These are phyloP conservation scores for Axilococcus clingmanii DNA, from an alignment of 139 green algal species.

Conservation along the genomic window DNA sequence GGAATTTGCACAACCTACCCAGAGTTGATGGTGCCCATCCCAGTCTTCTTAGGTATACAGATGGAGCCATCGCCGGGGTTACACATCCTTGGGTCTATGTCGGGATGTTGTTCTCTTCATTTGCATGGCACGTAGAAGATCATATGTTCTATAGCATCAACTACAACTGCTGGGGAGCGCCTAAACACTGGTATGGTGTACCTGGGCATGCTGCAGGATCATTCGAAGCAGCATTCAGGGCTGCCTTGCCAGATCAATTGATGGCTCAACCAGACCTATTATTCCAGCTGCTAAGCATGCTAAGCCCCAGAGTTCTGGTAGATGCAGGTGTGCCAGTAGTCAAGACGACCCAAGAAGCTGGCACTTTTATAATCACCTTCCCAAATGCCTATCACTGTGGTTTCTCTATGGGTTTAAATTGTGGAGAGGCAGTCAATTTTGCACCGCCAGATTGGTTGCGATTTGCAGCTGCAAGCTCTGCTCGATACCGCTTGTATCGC, in stretches of 20 bases:
- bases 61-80: conserved; percentile 39
- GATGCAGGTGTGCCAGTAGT: conserved; percentile 41
- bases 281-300: conserved; percentile 69
- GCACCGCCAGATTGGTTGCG: conserved; percentile 74
- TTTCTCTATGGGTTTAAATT: conserved; percentile 63
- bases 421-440: conserved; percentile 68
- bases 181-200: conserved; percentile 63
- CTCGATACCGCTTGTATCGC: conserved; percentile 34
- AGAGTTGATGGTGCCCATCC: conserved; percentile 27
- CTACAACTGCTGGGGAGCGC: conserved; percentile 73
- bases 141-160: conserved; percentile 89
- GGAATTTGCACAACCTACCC: conserved; percentile 17
- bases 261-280: conserved; percentile 60
- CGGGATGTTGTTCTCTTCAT: conserved; percentile 64
- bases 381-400: conserved; percentile 62
- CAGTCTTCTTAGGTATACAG: conserved; percentile 54
- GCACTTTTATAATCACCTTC: conserved; percentile 79
- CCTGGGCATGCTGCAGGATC: conserved; percentile 40
- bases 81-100: conserved; percentile 43
- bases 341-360: conserved; percentile 32
- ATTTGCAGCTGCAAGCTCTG: conserved; percentile 24
- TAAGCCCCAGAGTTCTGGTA: conserved; percentile 40
- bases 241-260: conserved; percentile 54
- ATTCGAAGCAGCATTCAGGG: conserved; percentile 55
- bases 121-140: conserved; percentile 82